Conservation (phyloP, 352 stramenopile genomes). For the Phytophthora podocarpi region DNA sequence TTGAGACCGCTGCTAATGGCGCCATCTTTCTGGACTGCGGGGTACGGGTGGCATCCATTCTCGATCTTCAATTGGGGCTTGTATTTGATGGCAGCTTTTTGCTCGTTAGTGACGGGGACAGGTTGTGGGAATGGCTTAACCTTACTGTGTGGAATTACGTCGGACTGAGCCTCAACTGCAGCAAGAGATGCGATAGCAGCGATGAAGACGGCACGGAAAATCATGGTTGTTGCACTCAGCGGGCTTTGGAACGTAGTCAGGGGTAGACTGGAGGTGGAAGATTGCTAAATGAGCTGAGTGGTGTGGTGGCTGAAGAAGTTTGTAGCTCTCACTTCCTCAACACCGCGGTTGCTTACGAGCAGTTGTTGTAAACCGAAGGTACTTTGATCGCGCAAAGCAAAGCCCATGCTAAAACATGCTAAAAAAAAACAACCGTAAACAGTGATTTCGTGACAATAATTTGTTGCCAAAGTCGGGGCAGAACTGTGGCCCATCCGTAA, state of each 20-base stretch:
- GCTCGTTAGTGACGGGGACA: background rate
- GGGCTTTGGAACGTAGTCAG: background rate
- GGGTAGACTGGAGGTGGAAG: background rate
- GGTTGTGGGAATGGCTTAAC: conserved; percentile 7
- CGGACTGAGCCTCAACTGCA: background rate
- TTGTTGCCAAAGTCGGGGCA: too few relatives aligned
- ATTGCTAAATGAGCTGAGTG: conserved; percentile 4
- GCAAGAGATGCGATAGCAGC: conserved; percentile 3
- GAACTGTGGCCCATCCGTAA: too few relatives aligned
- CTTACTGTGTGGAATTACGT: background rate
- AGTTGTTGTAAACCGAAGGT: too few relatives aligned
- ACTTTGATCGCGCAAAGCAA: too few relatives aligned
- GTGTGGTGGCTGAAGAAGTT: too few relatives aligned
- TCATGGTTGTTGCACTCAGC: background rate
- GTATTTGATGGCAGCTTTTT: conserved; percentile 22
- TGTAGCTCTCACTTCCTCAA: too few relatives aligned
- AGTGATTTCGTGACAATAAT: too few relatives aligned
- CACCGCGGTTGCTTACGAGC: too few relatives aligned
- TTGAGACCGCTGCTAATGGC: conserved; percentile 36
- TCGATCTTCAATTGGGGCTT: conserved; percentile 16
- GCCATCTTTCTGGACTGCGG: conserved; percentile 36
- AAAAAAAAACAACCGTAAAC: too few relatives aligned
- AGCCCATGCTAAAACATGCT: too few relatives aligned
- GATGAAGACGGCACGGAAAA: conserved; percentile 10
- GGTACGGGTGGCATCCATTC: conserved; percentile 21